Conservation (phyloP, 208 protist species). For the Leishmania lainsoni region DNA sequence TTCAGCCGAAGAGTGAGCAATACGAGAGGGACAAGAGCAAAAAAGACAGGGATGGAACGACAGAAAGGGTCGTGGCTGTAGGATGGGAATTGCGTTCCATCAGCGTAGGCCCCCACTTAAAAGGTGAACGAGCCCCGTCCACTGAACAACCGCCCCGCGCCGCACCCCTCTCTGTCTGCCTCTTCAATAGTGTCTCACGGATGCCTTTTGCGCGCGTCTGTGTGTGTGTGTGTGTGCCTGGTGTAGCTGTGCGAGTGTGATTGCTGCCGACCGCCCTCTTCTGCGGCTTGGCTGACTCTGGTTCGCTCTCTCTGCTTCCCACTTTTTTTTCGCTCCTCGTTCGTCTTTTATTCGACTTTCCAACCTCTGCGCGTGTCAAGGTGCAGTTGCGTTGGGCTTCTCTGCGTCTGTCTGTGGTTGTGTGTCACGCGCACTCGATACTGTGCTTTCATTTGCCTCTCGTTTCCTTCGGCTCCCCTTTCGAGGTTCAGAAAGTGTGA, state of each 20-base stretch:
- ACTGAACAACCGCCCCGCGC: not conserved
- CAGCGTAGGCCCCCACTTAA: not conserved
- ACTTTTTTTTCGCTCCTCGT: not conserved
- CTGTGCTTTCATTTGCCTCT: not conserved
- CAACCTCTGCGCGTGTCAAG: not conserved
- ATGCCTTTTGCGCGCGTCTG: not conserved
- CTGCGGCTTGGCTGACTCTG: not conserved
- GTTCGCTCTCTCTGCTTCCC: not conserved
- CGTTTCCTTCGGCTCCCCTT: not conserved
- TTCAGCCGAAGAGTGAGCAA: not conserved
- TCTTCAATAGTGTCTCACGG: not conserved
- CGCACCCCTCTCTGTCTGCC: not conserved
- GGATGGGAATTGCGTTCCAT: not conserved
- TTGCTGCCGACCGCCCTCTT: not conserved
- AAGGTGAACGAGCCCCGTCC: not conserved
- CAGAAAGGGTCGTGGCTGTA: not conserved
- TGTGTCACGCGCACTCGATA: not conserved
- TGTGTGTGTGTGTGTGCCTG: not conserved
- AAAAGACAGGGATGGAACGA: not conserved
- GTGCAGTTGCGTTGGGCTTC: not conserved
- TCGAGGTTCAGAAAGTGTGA: not conserved
- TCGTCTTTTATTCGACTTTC: not conserved
- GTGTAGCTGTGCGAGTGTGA: not conserved
- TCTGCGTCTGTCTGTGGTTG: not conserved
- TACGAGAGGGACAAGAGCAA: not conserved